Evolutionary conservation across 192 early-diverging fungal species (phyloP).

Genomic region (Linnemannia elongata): DNA sequence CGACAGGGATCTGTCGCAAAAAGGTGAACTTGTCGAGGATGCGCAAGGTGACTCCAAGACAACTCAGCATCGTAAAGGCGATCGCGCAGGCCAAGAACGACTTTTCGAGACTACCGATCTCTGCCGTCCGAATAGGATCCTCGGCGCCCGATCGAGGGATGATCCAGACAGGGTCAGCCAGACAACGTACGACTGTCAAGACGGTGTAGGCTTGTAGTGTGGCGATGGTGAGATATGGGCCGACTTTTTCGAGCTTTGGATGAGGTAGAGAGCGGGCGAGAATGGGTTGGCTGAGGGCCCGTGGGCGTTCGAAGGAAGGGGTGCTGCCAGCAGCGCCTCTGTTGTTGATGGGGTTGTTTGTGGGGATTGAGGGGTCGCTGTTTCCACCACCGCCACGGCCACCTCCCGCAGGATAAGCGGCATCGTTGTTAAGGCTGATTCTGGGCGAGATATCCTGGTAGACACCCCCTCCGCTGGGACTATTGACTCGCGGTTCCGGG

Average conservation of each 20-base stretch:
- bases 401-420: background rate
- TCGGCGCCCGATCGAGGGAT: background rate
- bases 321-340: background rate
- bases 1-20: constrained; percentile 37
- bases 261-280: constrained; percentile 14
- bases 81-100: constrained; percentile 39
- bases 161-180: constrained; percentile 49
- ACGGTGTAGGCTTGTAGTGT: constrained; percentile 50
- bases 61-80: constrained; percentile 48
- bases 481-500: background rate
- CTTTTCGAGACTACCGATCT: constrained; percentile 38
- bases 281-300: background rate
- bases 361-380: background rate
- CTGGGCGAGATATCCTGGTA: constrained; percentile 8
- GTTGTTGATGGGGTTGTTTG: background rate
- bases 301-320: background rate
- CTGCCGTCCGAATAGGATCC: background rate
- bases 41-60: constrained; percentile 38
- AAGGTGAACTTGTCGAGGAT: constrained; percentile 43
- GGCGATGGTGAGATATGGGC: constrained; percentile 39
- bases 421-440: constrained; percentile 15
- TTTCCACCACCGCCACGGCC: background rate
- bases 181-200: constrained; percentile 43
- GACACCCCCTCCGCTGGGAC: constrained; percentile 5
- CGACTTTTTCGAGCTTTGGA: constrained; percentile 40